Conservation (phyloP, 23 red algal genomes). For the Pyropia yezoensis region DNA sequence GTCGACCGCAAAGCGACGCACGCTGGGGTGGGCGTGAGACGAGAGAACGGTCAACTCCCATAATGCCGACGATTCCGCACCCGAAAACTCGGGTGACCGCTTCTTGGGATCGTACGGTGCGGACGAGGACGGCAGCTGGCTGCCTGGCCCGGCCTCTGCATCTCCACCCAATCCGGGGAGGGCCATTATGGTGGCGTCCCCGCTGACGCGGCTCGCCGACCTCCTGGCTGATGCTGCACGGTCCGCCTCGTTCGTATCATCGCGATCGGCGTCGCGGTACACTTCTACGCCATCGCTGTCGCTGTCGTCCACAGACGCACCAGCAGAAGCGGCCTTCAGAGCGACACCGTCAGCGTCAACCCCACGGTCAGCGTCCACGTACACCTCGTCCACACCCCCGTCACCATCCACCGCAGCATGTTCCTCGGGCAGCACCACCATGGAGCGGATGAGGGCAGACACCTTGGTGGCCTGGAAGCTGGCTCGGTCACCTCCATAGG, state of each 20-base stretch:
- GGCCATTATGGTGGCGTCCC: no score
- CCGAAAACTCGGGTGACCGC: constrained; percentile 52
- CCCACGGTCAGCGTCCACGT: no score
- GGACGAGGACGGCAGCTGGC: not conserved
- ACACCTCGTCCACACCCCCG: no score
- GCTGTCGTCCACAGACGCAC: not conserved
- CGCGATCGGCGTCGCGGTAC: not conserved
- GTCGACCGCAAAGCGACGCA: constrained; percentile 54
- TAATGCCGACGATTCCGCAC: constrained; percentile 47
- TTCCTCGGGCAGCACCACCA: no score
- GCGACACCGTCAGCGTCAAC: no score
- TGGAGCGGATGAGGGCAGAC: no score
- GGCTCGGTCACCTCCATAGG: no score
- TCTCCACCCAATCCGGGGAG: no score
- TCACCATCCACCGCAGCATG: no score
- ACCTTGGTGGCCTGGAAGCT: no score
- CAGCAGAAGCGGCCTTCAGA: no score
- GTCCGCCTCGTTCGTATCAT: not conserved
- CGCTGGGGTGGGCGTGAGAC: constrained; percentile 73
- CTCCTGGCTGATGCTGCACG: not conserved
- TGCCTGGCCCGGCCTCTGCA: not conserved
- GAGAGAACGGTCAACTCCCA: constrained; percentile 72
- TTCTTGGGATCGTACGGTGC: constrained; percentile 38
- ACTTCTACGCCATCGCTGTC: constrained; percentile 1
- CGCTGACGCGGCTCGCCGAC: no score